Evolutionary conservation across 75 land plant genomes (phyloP).

Genomic region (Larix kaempferi): DNA sequence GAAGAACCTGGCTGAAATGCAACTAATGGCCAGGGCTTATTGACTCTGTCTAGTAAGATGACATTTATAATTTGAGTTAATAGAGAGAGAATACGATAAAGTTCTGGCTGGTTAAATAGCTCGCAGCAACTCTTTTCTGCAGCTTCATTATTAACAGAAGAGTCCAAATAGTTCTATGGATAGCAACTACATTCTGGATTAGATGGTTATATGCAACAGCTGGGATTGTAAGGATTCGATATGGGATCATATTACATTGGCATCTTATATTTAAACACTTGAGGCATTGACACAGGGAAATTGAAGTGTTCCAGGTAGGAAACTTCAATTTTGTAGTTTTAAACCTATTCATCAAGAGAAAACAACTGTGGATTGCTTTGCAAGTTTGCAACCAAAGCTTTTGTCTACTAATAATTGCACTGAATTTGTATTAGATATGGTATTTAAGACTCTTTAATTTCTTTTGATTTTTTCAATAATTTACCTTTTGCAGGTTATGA

Average conservation of each 20-base stretch:
- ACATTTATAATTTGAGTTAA: not conserved
- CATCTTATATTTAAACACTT: not conserved
- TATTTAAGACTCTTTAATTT: not conserved
- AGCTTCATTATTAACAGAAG: not conserved
- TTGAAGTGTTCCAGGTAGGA: constrained; percentile 4
- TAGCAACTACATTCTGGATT: not conserved
- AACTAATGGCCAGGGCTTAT: not conserved
- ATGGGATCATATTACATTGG: not conserved
- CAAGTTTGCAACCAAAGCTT: not conserved
- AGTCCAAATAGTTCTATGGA: too few relatives aligned
- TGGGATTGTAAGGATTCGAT: not conserved
- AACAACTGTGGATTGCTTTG: not conserved
- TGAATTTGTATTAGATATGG: not conserved
- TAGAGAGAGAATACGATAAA: not conserved
- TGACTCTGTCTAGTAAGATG: not conserved
- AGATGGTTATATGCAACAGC: not conserved
- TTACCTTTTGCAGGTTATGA: constrained; percentile 1
- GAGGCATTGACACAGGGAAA: not conserved
- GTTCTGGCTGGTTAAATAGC: not conserved
- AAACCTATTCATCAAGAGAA: not conserved
- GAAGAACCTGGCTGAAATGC: not conserved
- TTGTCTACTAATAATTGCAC: not conserved
- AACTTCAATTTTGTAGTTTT: not conserved
- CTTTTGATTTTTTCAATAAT: not conserved
- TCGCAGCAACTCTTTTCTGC: not conserved